A percentile compares a stretch with the other conserved stretches of the same genome.
Conservation (phyloP, 2,329 filamentous ascomycete genomes). For the Pseudophaeomoniella oleicola region DNA sequence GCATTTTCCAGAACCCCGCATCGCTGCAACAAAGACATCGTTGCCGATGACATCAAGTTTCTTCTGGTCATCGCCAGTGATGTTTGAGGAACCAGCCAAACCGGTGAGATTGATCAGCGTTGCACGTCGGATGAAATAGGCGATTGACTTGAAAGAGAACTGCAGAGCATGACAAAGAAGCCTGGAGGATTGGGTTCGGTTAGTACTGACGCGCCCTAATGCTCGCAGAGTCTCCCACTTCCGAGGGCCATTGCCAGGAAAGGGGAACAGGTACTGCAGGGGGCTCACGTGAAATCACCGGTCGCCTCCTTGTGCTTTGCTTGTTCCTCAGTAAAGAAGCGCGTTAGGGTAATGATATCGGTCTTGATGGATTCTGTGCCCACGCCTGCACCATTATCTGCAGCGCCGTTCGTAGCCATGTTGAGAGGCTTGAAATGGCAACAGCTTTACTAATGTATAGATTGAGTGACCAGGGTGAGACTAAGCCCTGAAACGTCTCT, state of each 20-base stretch:
- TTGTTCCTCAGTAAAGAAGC: constrained; percentile 94
- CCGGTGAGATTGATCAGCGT: constrained; percentile 92
- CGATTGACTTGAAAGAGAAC: constrained; percentile 99
- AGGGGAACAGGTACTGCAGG: constrained; percentile 1
- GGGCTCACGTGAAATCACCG: constrained; percentile 86
- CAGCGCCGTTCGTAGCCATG: constrained; percentile 8
- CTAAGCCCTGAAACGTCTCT: no score
- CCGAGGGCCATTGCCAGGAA: no score
- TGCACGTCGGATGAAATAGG: constrained; percentile 95
- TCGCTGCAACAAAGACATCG: constrained; percentile 89
- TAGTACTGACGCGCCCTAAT: constrained; percentile 1
- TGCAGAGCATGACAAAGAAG: constrained; percentile 94
- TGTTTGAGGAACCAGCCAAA: constrained; percentile 87
- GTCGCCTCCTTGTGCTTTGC: constrained; percentile 84
- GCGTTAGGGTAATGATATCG: constrained; percentile 86
- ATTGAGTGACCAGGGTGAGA: no score
- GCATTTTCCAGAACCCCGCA: constrained; percentile 84
- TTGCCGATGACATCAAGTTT: constrained; percentile 99
- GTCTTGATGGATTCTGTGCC: constrained; percentile 75
- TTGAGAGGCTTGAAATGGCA: constrained; percentile 12
- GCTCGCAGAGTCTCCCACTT: no score
- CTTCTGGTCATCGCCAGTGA: constrained; percentile 95
- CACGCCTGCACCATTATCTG: constrained; percentile 35
- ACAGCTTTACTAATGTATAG: no score
- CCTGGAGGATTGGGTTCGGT: constrained; percentile 29